Evolutionary conservation across 768 basidiomycete genomes (phyloP).

Genomic region (Tulasnella sp.): DNA sequence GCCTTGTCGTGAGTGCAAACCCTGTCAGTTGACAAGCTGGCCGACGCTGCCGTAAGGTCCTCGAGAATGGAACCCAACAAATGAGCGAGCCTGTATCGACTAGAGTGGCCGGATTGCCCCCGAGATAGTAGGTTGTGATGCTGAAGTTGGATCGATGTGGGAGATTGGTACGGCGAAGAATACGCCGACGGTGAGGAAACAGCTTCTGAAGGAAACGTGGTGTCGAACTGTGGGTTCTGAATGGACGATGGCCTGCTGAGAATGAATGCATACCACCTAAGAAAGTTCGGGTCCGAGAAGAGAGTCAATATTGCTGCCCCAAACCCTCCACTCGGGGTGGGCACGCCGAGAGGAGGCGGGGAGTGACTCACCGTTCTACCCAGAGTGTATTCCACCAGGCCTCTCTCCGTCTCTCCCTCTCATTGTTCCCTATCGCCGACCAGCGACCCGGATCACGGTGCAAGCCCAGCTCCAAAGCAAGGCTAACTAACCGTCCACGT

Average conservation of each 20-base stretch:
- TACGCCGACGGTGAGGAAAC: conserved; percentile 20
- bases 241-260: conserved; percentile 75
- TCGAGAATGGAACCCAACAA: conserved; percentile 84
- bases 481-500: conserved; percentile 66
- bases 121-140: conserved; percentile 38
- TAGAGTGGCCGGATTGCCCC: background rate
- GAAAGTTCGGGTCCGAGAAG: background rate
- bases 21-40: conserved; percentile 65
- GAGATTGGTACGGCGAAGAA: conserved; percentile 50
- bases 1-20: conserved; percentile 69
- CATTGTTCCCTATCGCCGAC: conserved; percentile 55
- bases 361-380: conserved; percentile 61
- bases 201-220: conserved; percentile 61
- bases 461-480: conserved; percentile 77
- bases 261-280: conserved; percentile 83
- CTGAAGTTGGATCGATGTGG: conserved; percentile 70
- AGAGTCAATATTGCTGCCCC: conserved; percentile 15
- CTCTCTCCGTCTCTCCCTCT: conserved; percentile 77
- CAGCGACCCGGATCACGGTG: conserved; percentile 83
- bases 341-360: background rate
- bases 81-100: conserved; percentile 51
- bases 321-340: background rate
- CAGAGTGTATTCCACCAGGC: conserved; percentile 88
- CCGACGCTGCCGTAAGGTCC: conserved; percentile 72
- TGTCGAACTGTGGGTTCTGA: conserved; percentile 80